These are phyloP conservation scores for Phytophthora lateralis DNA, from an alignment of 352 stramenopile species.

Conservation along the genomic window DNA sequence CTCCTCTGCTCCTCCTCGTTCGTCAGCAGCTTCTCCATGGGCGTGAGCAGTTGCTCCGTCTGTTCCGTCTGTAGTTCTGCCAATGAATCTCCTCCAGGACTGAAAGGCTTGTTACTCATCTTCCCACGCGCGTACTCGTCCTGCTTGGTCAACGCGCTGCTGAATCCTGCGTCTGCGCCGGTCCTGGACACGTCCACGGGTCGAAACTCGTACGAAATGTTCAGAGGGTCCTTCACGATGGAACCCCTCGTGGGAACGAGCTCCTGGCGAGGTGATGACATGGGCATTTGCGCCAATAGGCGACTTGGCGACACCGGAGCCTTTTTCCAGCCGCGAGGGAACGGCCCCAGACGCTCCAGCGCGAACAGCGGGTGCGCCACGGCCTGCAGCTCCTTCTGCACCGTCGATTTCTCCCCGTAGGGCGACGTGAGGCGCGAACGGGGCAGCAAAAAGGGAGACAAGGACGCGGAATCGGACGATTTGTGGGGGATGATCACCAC, in stretches of 20 bases:
- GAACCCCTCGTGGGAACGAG: constrained; percentile 52
- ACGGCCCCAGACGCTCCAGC: constrained; percentile 47
- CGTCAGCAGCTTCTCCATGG: constrained; percentile 23
- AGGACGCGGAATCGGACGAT: background rate
- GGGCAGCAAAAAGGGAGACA: constrained; percentile 50
- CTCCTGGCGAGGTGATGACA: constrained; percentile 56
- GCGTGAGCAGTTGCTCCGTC: background rate
- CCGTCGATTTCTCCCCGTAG: constrained; percentile 25
- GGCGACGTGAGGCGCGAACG: constrained; percentile 41
- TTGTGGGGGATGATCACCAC: constrained; percentile 53
- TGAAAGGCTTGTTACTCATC: constrained; percentile 81
- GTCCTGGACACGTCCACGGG: constrained; percentile 36
- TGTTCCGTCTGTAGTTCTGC: constrained; percentile 29
- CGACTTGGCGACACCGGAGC: constrained; percentile 44
- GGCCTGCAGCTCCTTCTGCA: constrained; percentile 38
- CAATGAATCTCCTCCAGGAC: constrained; percentile 67
- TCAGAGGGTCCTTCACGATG: constrained; percentile 61
- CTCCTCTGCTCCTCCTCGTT: constrained; percentile 41
- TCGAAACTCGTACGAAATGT: constrained; percentile 70
- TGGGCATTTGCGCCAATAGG: constrained; percentile 73
- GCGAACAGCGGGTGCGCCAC: constrained; percentile 42
- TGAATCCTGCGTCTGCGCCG: constrained; percentile 55
- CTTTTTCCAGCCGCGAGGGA: constrained; percentile 31
- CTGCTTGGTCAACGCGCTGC: constrained; percentile 71
- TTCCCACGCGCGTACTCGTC: constrained; percentile 82